phyloP scores from a whole-genome alignment of 768 basidiomycete species.

The Daedaleopsis nitida region DNA sequence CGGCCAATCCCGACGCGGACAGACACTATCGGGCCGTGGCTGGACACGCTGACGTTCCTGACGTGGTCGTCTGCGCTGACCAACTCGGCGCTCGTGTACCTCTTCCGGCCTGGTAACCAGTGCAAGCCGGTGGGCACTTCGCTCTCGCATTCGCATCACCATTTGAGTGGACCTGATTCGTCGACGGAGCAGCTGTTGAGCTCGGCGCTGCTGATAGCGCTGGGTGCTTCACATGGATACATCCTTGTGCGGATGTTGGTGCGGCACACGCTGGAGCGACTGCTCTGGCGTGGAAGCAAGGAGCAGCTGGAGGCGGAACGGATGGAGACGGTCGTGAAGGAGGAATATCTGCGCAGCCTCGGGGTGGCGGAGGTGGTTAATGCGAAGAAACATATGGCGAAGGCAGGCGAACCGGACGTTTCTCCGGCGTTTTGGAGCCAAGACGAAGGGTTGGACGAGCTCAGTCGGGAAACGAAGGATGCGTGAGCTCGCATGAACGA shows the following conservation, averaged over 20 bases:
- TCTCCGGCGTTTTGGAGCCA: constrained; percentile 59
- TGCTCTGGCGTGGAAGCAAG: constrained; percentile 74
- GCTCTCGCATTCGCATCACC: constrained; percentile 26
- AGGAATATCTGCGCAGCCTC: constrained; percentile 40
- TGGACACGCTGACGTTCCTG: constrained; percentile 83
- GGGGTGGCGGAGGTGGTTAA: constrained; percentile 26
- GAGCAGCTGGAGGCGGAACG: constrained; percentile 63
- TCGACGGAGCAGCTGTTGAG: constrained; percentile 27
- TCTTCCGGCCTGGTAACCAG: constrained; percentile 63
- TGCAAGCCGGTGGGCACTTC: constrained; percentile 30
- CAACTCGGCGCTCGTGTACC: constrained; percentile 88
- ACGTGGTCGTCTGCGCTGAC: constrained; percentile 89
- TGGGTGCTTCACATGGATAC: constrained; percentile 88
- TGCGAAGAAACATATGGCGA: constrained; percentile 25
- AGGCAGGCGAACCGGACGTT: constrained; percentile 13
- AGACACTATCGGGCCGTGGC: constrained; percentile 94
- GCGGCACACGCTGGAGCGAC: constrained; percentile 68
- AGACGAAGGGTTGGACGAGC: constrained; percentile 77
- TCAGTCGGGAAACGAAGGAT: constrained; percentile 65
- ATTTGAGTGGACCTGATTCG: constrained; percentile 16
- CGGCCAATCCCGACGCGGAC: constrained; percentile 86
- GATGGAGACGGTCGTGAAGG: constrained; percentile 57
- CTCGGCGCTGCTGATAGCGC: constrained; percentile 52
- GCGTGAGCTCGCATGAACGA: constrained; percentile 6
- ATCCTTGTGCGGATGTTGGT: constrained; percentile 63